Conservation (phyloP, 306 rosid species). For the Astragalus glycyphyllos region DNA sequence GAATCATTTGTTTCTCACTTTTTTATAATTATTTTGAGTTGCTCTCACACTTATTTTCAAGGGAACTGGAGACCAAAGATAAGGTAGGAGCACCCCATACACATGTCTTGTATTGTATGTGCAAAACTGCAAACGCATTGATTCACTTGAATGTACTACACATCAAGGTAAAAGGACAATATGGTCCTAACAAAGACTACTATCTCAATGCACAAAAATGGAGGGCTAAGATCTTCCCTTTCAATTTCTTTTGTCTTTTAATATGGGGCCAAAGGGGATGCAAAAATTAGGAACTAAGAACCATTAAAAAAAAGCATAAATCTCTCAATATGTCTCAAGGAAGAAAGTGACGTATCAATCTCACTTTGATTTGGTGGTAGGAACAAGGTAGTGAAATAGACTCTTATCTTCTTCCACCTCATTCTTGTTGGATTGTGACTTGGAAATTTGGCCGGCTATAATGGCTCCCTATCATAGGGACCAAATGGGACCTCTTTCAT, state of each 20-base stretch:
- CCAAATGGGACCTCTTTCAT: conserved; percentile 40
- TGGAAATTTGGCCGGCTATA: conserved; percentile 49
- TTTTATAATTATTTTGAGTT: conserved; percentile 1
- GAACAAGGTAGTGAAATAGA: conserved; percentile 36
- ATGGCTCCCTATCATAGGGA: conserved; percentile 54
- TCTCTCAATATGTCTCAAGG: conserved; percentile 1
- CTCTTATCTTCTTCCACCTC: conserved; percentile 37
- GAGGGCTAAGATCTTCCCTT: conserved; percentile 27
- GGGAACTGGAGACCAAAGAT: conserved; percentile 18
- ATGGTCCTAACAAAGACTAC: conserved; percentile 11
- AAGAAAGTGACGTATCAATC: conserved; percentile 39
- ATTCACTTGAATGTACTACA: conserved; percentile 31
- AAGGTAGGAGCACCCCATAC: conserved; percentile 25
- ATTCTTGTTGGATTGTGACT: conserved; percentile 48
- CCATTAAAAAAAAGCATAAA: conserved; percentile 28
- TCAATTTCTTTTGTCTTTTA: background rate
- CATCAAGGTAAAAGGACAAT: conserved; percentile 34
- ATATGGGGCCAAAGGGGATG: conserved; percentile 19
- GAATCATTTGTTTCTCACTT: background rate
- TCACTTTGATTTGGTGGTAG: conserved; percentile 45
- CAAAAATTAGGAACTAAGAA: conserved; percentile 12
- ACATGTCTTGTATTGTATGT: conserved; percentile 30
- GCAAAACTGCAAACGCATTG: conserved; percentile 41
- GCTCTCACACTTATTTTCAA: conserved; percentile 40
- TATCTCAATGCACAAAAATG: conserved; percentile 8